Evolutionary conservation across 768 basidiomycete genomes (phyloP).

Genomic region (Podaxis sp.): DNA sequence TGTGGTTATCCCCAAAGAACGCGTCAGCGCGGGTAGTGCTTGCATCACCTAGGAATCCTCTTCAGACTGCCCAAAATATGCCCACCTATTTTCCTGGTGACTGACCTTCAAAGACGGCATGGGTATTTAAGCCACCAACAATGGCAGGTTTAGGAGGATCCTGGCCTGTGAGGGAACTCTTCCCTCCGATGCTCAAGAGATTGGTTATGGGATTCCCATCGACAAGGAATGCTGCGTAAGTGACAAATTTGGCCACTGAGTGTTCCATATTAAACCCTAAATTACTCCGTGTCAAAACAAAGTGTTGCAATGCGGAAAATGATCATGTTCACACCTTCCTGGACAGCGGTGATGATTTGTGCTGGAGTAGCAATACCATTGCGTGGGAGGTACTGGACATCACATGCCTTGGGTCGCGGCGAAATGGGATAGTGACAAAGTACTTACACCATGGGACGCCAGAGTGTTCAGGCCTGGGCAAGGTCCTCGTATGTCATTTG

Average conservation of each 20-base stretch:
- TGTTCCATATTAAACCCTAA: conserved; percentile 17
- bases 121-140: conserved; percentile 16
- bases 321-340: conserved; percentile 5
- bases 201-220: conserved; percentile 16
- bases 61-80: background rate
- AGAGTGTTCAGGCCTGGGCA: conserved; percentile 19
- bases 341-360: conserved; percentile 11
- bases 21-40: conserved; percentile 15
- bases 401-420: background rate
- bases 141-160: conserved; percentile 14
- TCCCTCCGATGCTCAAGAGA: conserved; percentile 15
- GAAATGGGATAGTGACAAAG: background rate
- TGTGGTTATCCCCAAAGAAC: conserved; percentile 19
- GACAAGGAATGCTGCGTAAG: conserved; percentile 15
- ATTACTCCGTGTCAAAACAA: background rate
- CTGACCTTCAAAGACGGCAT: conserved; percentile 16
- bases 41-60: conserved; percentile 7
- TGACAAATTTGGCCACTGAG: conserved; percentile 13
- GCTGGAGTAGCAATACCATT: conserved; percentile 13
- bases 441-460: conserved; percentile 16
- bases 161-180: conserved; percentile 12
- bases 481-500: conserved; percentile 15
- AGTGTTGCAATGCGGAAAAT: no score
- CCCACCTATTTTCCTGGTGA: background rate
- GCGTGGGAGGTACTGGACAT: conserved; percentile 11